phyloP scores from a whole-genome alignment of 352 stramenopile species.

The Globisporangium megalacanthum region DNA sequence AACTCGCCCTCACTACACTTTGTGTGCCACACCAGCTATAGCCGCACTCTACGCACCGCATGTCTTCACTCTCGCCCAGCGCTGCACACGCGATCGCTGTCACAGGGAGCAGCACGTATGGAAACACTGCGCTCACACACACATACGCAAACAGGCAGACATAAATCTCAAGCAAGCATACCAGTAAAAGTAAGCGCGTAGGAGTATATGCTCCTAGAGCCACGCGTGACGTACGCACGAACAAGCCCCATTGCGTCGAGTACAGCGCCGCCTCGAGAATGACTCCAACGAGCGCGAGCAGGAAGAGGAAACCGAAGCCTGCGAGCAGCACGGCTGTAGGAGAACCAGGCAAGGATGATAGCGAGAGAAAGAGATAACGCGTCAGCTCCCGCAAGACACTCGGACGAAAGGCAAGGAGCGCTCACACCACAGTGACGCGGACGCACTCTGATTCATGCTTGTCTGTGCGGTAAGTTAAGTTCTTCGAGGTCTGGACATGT shows the following conservation, averaged over 20 bases:
- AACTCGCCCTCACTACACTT: neutral
- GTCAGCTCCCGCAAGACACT: too few relatives aligned
- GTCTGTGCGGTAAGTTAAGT: too few relatives aligned
- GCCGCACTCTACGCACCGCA: slow-evolving; percentile 20
- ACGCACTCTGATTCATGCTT: neutral
- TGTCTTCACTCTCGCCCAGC: slow-evolving; percentile 43
- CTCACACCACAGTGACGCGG: too few relatives aligned
- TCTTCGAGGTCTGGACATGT: too few relatives aligned
- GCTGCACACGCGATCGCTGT: slow-evolving; percentile 49
- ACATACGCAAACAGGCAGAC: neutral
- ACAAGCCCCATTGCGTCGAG: slow-evolving; percentile 55
- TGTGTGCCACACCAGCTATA: too few relatives aligned
- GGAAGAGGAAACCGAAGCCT: slow-evolving; percentile 40
- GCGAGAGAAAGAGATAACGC: too few relatives aligned
- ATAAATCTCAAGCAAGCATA: neutral
- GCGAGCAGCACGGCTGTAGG: slow-evolving; percentile 29
- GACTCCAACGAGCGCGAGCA: slow-evolving; percentile 50
- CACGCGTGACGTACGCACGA: slow-evolving; percentile 36
- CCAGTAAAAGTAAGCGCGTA: too few relatives aligned
- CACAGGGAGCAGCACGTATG: slow-evolving; percentile 58
- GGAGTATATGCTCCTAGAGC: too few relatives aligned
- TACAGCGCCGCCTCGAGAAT: slow-evolving; percentile 58
- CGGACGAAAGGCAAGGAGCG: too few relatives aligned
- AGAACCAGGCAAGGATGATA: neutral
- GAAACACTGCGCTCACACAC: slow-evolving; percentile 33